Evolutionary conservation across 2,329 filamentous ascomycete species (phyloP), one percentile per base, ranked within the genome.

Genomic region (Plenodomus tracheiphilus): DNA sequence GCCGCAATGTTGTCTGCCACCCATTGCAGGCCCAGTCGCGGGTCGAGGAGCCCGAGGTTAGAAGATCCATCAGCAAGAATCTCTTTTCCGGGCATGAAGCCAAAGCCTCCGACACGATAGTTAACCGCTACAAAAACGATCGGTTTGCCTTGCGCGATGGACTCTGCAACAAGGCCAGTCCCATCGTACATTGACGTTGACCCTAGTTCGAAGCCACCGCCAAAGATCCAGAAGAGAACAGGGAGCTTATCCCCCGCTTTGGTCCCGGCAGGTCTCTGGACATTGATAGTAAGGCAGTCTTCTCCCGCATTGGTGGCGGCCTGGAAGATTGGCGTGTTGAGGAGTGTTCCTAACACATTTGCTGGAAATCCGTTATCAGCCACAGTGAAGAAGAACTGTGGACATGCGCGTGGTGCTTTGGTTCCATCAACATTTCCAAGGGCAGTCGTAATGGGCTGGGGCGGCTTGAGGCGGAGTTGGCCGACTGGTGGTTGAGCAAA

Each of bases 91-190:
- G 84, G 80, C 66, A 91, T 65, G 72, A 91, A 91, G 0, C 88
- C 89, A 52, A 91, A 91, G 0, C 84, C 87, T 7, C 82, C 86
- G 0, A 89, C 76, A 2, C 88, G 85, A 72, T 95, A 92, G 73
- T 91, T 92, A 64, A 92, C 84, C 0, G 85, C 81, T 0, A 93
- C 88, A 45, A 86, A 89, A 39, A 95, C 74, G 53, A 93, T 84
- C 0, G 86, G 85, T 71, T 88, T 83, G 25, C 77, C 77, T 44
- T 80, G 58, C 0, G 61, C 54, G 11, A 81, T 71, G 1, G 78
- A 78, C 46, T 73, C 68, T 34, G 56, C 41, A 11, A 78, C 61
- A 11, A 78, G 57, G 6, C 65, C 68, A 4, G 66, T 66, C 9
- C 72, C 75, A 53, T 77, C 71, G 42, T 77, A 77, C 65, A 71